These are phyloP conservation scores for Polychytrium aggregatum DNA, from an alignment of 192 early-diverging fungal genomes.

Conservation along the genomic window DNA sequence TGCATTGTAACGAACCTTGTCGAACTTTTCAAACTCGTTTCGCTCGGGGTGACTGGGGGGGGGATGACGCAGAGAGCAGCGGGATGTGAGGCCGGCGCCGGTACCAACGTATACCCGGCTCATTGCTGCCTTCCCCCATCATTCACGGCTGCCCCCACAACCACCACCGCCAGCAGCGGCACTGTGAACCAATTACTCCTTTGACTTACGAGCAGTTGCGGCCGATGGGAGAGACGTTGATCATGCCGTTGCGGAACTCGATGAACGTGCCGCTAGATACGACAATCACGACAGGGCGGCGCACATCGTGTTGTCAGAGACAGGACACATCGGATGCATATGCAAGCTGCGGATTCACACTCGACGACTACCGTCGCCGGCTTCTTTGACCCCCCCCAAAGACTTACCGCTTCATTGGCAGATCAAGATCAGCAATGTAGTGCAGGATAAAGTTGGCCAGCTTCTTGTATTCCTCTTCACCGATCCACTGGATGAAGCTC, in stretches of 20 bases:
- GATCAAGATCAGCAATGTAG: conserved; percentile 89
- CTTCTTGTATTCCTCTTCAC: conserved; percentile 86
- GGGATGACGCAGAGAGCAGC: background rate
- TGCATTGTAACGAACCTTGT: conserved; percentile 53
- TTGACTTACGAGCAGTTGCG: conserved; percentile 74
- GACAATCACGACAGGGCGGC: too few relatives aligned
- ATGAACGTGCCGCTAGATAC: conserved; percentile 93
- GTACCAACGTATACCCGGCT: too few relatives aligned
- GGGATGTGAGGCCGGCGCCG: too few relatives aligned
- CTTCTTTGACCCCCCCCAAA: too few relatives aligned
- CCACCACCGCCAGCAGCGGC: too few relatives aligned
- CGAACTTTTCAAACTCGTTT: conserved; percentile 83
- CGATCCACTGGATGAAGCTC: conserved; percentile 85
- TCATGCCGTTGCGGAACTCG: conserved; percentile 98
- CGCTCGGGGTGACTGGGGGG: conserved; percentile 61
- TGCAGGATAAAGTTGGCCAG: conserved; percentile 85
- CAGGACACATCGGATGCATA: too few relatives aligned
- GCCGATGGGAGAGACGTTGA: conserved; percentile 96
- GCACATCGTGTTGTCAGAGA: too few relatives aligned
- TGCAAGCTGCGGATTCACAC: too few relatives aligned
- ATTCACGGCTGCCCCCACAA: too few relatives aligned
- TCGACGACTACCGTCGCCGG: too few relatives aligned
- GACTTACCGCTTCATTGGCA: conserved; percentile 82
- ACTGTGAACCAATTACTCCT: background rate
- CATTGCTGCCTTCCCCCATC: too few relatives aligned